phyloP scores from a whole-genome alignment of 139 green algal genomes.

The Eudorina sp. region DNA sequence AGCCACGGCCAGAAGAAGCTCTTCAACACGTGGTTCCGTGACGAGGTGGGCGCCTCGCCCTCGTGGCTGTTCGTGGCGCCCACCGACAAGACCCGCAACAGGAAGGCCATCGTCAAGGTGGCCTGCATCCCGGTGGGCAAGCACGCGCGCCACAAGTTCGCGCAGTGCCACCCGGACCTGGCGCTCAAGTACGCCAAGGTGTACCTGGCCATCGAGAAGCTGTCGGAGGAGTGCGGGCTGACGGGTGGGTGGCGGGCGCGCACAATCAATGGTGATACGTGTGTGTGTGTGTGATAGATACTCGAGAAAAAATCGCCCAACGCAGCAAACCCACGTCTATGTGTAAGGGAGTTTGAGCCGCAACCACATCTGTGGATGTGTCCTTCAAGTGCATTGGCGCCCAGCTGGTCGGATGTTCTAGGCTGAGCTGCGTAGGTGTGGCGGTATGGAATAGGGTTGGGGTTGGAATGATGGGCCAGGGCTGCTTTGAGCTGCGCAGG shows the following conservation, averaged over 20 bases:
- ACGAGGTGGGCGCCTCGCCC: slow-evolving; percentile 56
- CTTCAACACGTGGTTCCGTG: slow-evolving; percentile 52
- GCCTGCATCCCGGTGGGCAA: slow-evolving; percentile 60
- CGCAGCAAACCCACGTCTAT: no score
- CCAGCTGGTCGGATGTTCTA: no score
- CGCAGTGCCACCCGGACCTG: slow-evolving; percentile 21
- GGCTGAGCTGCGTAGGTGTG: no score
- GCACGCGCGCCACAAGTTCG: slow-evolving; percentile 17
- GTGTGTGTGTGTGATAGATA: no score
- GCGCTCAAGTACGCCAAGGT: slow-evolving; percentile 49
- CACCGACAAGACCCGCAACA: slow-evolving; percentile 30
- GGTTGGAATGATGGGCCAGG: no score
- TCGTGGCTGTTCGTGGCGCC: slow-evolving; percentile 62
- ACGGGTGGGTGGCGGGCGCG: slow-evolving; percentile 35
- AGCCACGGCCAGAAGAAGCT: slow-evolving; percentile 47
- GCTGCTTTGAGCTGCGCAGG: no score
- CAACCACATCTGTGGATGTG: no score
- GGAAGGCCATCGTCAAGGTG: slow-evolving; percentile 61
- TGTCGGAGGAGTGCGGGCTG: slow-evolving; percentile 54
- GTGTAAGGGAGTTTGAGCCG: no score
- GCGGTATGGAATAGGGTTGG: no score
- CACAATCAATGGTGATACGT: no score
- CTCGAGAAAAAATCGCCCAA: no score
- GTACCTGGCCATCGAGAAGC: slow-evolving; percentile 57
- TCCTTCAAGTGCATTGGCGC: no score